Evolutionary conservation across 108 stramenopile species (phyloP).

Genomic region (Nitzschia sp.): DNA sequence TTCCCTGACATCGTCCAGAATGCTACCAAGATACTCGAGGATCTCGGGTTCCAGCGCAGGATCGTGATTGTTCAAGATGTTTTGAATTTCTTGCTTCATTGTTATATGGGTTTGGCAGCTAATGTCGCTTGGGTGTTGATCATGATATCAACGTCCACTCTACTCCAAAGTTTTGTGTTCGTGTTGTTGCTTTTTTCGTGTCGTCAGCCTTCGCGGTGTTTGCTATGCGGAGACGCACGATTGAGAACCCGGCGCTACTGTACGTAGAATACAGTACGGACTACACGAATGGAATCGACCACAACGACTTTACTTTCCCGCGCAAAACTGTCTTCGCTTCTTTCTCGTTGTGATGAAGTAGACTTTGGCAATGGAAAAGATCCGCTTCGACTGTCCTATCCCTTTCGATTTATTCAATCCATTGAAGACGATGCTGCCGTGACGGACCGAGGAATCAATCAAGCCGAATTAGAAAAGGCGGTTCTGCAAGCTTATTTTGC

Average conservation of each 20-base stretch:
- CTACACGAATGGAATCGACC: too few species aligned
- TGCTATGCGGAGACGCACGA: slow-evolving; percentile 64
- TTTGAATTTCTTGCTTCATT: too few species aligned
- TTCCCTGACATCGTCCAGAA: slow-evolving; percentile 1
- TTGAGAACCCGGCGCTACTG: slow-evolving; percentile 53
- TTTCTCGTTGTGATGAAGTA: too few species aligned
- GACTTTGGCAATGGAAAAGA: slow-evolving; percentile 35
- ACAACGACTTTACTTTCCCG: too few species aligned
- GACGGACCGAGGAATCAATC: slow-evolving; percentile 80
- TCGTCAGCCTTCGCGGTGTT: too few species aligned
- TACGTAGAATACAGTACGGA: too few species aligned
- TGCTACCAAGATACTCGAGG: slow-evolving; percentile 9
- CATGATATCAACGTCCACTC: too few species aligned
- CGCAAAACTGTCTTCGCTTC: too few species aligned
- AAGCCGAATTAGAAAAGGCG: slow-evolving; percentile 51
- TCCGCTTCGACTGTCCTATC: slow-evolving; percentile 41
- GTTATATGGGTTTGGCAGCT: too few species aligned
- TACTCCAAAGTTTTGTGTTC: too few species aligned
- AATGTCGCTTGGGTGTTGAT: too few species aligned
- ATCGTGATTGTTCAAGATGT: slow-evolving; percentile 2
- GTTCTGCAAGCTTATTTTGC: background rate
- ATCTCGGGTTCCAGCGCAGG: slow-evolving; percentile 22
- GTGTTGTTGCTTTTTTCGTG: too few species aligned
- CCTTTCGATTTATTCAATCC: slow-evolving; percentile 68
- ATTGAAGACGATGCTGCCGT: slow-evolving; percentile 50